These are phyloP conservation scores for Diplodia seriata DNA, from an alignment of 2,329 filamentous ascomycete genomes.

Conservation along the genomic window DNA sequence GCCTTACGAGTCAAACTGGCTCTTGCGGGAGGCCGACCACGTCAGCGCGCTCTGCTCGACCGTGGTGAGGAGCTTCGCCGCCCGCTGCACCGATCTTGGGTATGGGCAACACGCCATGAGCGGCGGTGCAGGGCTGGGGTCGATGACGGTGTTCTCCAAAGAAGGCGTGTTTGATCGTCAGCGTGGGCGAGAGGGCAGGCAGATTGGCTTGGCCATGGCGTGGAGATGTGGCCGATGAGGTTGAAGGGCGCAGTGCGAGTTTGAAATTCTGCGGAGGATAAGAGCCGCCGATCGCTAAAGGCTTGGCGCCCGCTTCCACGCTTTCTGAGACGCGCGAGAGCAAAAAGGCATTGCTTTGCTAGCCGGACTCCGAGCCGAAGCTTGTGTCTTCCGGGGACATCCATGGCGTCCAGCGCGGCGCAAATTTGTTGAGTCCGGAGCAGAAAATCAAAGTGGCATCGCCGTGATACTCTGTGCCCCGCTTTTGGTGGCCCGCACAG, in stretches of 20 bases:
- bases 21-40: background rate
- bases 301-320: background rate
- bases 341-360: background rate
- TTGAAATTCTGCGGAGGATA: slow-evolving; percentile 8
- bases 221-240: background rate
- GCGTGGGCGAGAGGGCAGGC: background rate
- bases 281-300: background rate
- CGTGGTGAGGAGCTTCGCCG: background rate
- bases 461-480: background rate
- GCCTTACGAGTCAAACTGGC: slow-evolving; percentile 3
- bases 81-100: background rate
- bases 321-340: background rate
- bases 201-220: background rate
- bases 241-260: background rate
- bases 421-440: background rate
- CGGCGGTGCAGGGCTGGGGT: background rate
- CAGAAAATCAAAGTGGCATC: background rate
- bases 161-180: background rate
- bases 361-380: background rate
- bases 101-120: background rate
- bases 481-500: background rate
- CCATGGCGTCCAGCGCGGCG: too few species aligned
- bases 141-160: background rate
- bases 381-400: too few species aligned
- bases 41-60: background rate